Base-by-base conservation (phyloP, 768 basidiomycete species). In the Russula compacta region DNA sequence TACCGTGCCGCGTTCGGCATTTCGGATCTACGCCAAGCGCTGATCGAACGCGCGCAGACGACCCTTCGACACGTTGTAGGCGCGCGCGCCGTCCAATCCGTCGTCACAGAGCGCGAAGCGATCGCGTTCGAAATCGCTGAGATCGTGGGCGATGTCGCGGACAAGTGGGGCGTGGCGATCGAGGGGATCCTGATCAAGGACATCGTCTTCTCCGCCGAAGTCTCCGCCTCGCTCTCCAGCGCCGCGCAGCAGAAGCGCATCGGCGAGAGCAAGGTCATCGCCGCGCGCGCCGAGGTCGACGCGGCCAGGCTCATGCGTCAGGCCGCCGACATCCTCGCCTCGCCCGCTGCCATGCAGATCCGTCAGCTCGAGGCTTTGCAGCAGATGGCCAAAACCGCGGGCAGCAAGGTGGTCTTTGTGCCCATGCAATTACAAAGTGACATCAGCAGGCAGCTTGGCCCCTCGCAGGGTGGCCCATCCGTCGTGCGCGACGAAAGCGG, bases 1-100 rank as follows among this genome's bases (percentile, higher is more conserved):
- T 95, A 97, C 76, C 87, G 92, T 53, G 92, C 95, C 3, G 92
- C 92, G 2, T 98, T 93, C 71, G 93, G 92, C 42, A 95, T 99
- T 75, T 80, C 77, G 58, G 92, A 98, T 72, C 83, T 99, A 32
- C 89, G 88, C 55, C 83, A 87, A 66, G 92, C 91, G 0, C 83
- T 92, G 64, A 75, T 85, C 51, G 91, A 92, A 72, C 85, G 91
- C 65, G 86, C 89, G 0, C 90, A 97, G 76, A 98, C 95, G 2
- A 99, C 95, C 15, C 80, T 98, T 21, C 85, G 95, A n/a, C 93
- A 98, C 69, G 94, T 98, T 71, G 93, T 97, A 38, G 95, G 95
- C 65, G 91, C 92, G 3, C 87, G 92, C 24, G 86, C 89, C 0
- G 90, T 98, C n/a, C 95, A 98, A 74, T 86, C 83, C 68, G 89